These are phyloP conservation scores for Westerdykella aurantiaca DNA, from an alignment of 2,329 filamentous ascomycete genomes.

Conservation along the genomic window DNA sequence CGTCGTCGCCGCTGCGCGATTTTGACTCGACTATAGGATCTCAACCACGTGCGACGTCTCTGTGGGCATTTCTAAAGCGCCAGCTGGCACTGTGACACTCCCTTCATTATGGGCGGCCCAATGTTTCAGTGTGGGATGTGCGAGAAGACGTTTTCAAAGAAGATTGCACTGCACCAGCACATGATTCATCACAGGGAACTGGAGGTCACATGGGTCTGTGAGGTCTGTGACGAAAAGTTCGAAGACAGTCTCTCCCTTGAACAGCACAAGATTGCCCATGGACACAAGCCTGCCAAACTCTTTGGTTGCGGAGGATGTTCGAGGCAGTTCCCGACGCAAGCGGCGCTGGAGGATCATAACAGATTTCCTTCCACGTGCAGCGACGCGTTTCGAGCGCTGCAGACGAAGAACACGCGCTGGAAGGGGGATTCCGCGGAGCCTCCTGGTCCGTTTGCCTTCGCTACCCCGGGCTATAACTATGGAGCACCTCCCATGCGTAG, in stretches of 20 bases:
- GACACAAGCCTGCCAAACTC: constrained; percentile 5
- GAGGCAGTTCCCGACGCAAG: constrained; percentile 5
- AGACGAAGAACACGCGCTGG: background rate
- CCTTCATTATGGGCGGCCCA: constrained; percentile 1
- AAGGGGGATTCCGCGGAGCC: too few relatives aligned
- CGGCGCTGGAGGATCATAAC: constrained; percentile 4
- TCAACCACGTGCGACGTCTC: too few relatives aligned
- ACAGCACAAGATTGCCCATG: constrained; percentile 9
- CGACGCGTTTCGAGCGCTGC: constrained; percentile 1
- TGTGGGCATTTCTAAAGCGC: too few relatives aligned
- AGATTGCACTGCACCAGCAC: constrained; percentile 11
- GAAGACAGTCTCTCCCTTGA: constrained; percentile 18
- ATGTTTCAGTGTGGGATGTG: constrained; percentile 16
- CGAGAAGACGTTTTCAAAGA: constrained; percentile 10
- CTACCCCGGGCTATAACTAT: constrained; percentile 10
- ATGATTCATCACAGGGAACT: constrained; percentile 1
- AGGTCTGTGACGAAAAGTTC: constrained; percentile 12
- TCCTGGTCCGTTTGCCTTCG: background rate
- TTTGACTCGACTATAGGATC: too few relatives aligned
- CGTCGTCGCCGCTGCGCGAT: too few relatives aligned
- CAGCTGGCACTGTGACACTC: background rate
- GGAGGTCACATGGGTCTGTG: constrained; percentile 10
- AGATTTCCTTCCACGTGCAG: constrained; percentile 7
- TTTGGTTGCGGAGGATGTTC: constrained; percentile 2
- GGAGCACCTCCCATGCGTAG: constrained; percentile 6